Percentiles rank a stretch among this genome's conserved stretches.
These are phyloP conservation scores for Forsythia viridissima DNA, from an alignment of 257 asterid species.

Conservation along the genomic window DNA sequence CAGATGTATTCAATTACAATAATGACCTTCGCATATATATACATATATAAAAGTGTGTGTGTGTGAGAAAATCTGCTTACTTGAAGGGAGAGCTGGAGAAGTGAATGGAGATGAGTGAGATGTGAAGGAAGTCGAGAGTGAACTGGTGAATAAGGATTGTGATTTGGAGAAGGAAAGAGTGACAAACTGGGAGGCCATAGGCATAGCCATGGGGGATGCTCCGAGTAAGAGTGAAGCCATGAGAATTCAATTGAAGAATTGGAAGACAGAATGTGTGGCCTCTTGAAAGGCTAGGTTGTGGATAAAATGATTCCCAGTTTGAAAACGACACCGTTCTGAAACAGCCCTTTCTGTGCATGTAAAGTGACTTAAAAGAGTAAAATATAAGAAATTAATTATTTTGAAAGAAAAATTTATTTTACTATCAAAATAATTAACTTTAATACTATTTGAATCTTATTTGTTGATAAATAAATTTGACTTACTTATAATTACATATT, in stretches of 20 bases:
- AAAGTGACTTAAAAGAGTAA: no score
- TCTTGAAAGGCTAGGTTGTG: conserved; percentile 15
- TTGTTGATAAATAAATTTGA: no score
- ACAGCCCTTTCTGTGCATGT: no score
- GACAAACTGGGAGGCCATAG: conserved; percentile 49
- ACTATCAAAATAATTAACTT: no score
- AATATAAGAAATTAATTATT: no score
- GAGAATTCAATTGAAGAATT: neutral
- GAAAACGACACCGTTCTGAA: no score
- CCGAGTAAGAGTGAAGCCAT: conserved; percentile 78
- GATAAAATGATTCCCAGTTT: conserved; percentile 24
- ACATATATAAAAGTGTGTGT: neutral
- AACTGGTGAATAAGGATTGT: conserved; percentile 31
- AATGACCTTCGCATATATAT: neutral
- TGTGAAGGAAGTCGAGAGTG: conserved; percentile 25
- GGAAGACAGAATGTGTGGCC: conserved; percentile 30
- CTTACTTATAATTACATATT: no score
- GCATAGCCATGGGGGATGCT: conserved; percentile 62
- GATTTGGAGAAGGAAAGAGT: conserved; percentile 60
- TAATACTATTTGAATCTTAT: no score
- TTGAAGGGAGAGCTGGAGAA: conserved; percentile 47
- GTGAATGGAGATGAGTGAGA: conserved; percentile 17
- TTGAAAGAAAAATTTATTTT: no score
- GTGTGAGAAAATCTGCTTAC: conserved; percentile 38
- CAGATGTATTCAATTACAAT: neutral